Percentiles rank a stretch among this genome's conserved stretches.
Evolutionary conservation across 768 basidiomycete genomes (phyloP).

Genomic region (Tricholoma matsutake): DNA sequence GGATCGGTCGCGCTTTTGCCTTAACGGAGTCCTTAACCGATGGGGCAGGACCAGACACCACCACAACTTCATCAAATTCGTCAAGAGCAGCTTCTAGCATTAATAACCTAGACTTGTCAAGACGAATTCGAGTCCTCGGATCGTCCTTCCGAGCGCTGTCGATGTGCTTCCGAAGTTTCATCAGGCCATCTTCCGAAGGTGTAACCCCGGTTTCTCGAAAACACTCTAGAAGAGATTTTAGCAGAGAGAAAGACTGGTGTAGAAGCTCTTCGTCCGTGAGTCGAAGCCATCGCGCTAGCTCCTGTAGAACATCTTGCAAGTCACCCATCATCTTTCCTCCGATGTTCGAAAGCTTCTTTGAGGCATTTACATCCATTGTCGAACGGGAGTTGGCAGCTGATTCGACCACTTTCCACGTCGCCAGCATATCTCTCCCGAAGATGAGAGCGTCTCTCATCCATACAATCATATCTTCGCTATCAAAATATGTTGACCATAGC

Average conservation of each 20-base stretch:
- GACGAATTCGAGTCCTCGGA: constrained; percentile 46
- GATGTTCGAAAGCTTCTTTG: constrained; percentile 49
- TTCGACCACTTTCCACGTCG: constrained; percentile 79
- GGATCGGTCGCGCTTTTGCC: constrained; percentile 4
- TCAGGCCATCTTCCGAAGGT: constrained; percentile 55
- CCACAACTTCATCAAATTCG: constrained; percentile 59
- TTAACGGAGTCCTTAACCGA: constrained; percentile 15
- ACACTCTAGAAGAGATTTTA: constrained; percentile 74
- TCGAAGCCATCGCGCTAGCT: constrained; percentile 84
- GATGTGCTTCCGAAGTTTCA: constrained; percentile 65
- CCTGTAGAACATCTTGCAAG: constrained; percentile 75
- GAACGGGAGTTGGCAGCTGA: constrained; percentile 46
- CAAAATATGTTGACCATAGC: constrained; percentile 77
- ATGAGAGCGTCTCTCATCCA: constrained; percentile 99
- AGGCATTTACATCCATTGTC: constrained; percentile 26
- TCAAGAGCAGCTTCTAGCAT: constrained; percentile 66
- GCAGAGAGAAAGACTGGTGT: constrained; percentile 81
- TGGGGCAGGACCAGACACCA: constrained; percentile 50
- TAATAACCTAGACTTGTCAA: constrained; percentile 55
- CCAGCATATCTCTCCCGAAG: constrained; percentile 83
- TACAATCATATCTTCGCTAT: constrained; percentile 79
- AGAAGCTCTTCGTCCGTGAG: constrained; percentile 91
- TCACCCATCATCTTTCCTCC: constrained; percentile 75
- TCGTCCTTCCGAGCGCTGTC: constrained; percentile 51
- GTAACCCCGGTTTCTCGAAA: constrained; percentile 61